Percentiles rank a stretch among this genome's conserved stretches.
Conservation (phyloP, 208 protist genomes). For the Trypanosoma theileri region DNA sequence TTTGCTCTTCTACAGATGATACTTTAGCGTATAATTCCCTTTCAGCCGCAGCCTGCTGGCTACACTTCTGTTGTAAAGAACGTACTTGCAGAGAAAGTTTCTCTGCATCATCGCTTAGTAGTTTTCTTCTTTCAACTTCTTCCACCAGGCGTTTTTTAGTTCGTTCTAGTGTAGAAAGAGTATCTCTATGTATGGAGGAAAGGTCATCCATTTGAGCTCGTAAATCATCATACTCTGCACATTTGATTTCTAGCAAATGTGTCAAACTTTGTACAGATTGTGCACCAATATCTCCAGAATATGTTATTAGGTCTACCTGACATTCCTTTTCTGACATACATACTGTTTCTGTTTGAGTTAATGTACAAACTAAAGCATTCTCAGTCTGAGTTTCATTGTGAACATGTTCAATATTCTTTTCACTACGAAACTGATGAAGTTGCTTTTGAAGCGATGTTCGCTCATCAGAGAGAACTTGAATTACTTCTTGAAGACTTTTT, state of each 20-base stretch:
- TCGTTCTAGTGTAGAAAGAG: conserved; percentile 36
- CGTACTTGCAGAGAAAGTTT: conserved; percentile 65
- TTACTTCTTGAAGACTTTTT: conserved; percentile 32
- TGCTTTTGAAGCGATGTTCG: conserved; percentile 23
- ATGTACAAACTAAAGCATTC: conserved; percentile 3
- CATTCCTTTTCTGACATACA: conserved; percentile 31
- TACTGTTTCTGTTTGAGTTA: conserved; percentile 15
- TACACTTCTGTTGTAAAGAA: conserved; percentile 67
- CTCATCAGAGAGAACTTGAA: conserved; percentile 34
- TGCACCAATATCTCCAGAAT: conserved; percentile 20
- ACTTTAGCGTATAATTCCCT: conserved; percentile 49
- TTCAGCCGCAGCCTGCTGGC: conserved; percentile 53
- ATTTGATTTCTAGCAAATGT: conserved; percentile 64
- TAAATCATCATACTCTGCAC: conserved; percentile 64
- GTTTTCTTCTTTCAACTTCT: conserved; percentile 38
- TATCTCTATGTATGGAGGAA: conserved; percentile 48
- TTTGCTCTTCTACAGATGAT: conserved; percentile 42
- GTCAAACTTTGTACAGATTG: conserved; percentile 44
- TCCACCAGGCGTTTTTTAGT: conserved; percentile 46
- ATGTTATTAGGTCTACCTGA: conserved; percentile 32
- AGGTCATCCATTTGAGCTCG: conserved; percentile 56
- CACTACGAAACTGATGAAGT: conserved; percentile 12
- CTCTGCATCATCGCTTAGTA: conserved; percentile 54
- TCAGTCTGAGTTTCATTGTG: conserved; percentile 31
- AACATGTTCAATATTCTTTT: conserved; percentile 15